Conservation (phyloP, 2,329 filamentous ascomycete genomes). For the Tolypocladium pustulatum region DNA sequence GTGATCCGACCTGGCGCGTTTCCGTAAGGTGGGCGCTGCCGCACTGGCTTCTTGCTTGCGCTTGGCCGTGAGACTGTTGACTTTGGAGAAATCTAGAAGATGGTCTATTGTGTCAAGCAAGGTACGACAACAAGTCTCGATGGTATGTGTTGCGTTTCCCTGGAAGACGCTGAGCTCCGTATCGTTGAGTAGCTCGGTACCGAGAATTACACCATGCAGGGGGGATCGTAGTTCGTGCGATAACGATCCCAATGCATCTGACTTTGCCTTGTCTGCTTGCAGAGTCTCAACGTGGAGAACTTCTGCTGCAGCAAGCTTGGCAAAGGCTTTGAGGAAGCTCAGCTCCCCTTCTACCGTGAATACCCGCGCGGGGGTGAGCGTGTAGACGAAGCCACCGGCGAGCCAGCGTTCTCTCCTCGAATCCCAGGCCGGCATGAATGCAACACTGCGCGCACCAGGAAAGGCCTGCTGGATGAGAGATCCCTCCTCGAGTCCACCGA, state of each 20-base stretch:
- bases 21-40: not conserved
- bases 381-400: not conserved
- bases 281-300: not conserved
- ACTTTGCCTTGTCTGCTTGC: not conserved
- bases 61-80: not conserved
- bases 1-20: not conserved
- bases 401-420: not conserved
- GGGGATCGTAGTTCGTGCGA: not conserved
- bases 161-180: not conserved
- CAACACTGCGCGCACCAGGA: not conserved
- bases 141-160: not conserved
- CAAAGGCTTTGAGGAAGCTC: not conserved
- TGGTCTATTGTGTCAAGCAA: not conserved
- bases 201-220: not conserved
- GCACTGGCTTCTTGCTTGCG: not conserved
- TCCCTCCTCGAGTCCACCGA: not conserved
- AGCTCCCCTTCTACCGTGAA: not conserved
- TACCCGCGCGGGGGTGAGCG: not conserved
- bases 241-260: not conserved
- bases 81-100: not conserved
- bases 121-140: not conserved
- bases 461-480: not conserved
- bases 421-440: not conserved
- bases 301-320: not conserved
- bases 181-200: not conserved